Evolutionary conservation across 805 yeast species (phyloP), one percentile per base, ranked within the genome.

Genomic region (Metschnikowia chrysomelidarum): DNA sequence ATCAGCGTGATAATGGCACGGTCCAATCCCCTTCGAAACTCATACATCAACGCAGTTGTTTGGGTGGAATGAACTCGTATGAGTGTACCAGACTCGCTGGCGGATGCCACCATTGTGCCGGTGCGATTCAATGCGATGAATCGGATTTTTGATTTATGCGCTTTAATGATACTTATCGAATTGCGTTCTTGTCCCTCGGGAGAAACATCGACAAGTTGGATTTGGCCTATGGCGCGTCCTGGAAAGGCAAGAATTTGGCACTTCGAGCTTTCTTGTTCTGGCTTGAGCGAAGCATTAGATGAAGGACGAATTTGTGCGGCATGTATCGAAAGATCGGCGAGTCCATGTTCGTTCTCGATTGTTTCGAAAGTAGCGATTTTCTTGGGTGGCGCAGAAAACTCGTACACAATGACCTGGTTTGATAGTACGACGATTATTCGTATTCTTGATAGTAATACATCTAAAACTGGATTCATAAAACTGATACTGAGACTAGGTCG

Each of bases 1-100:
- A 93, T 80, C 6, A 93, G 82, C 25, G 83, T 84, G 6, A 93
- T 75, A 12, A 71, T 67, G 1, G 96, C 97, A 34, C 80, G 73
- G 57, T 93, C 98, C 14, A 89, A 56, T 0, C 98, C 98, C 32
- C 98, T 69, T 48, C 98, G 69, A 51, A 89, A 89, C 56, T 87
- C 96, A 52, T 74, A 82, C n/a, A 87, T 51, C 32, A 87, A 63
- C 1, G 82, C 71, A 18, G 94, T 82, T 21, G 75, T 78, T 32
- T 69, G 67, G 1, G 87, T 75, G 4, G 87, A 79, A 53, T 82
- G 87, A 3, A 87, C 68, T 33, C 95, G 61, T 13, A 87, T 77
- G 7, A 87, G 70, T 0, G 96, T 88, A 0, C 96, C 96, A 1
- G 82, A 76, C 33, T 78, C 85, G 9, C 88, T 80, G 0, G 94